Percentiles rank a stretch among this genome's conserved stretches.
Evolutionary conservation across 192 early-diverging fungal species (phyloP).

Genomic region (Coemansia asiatica): DNA sequence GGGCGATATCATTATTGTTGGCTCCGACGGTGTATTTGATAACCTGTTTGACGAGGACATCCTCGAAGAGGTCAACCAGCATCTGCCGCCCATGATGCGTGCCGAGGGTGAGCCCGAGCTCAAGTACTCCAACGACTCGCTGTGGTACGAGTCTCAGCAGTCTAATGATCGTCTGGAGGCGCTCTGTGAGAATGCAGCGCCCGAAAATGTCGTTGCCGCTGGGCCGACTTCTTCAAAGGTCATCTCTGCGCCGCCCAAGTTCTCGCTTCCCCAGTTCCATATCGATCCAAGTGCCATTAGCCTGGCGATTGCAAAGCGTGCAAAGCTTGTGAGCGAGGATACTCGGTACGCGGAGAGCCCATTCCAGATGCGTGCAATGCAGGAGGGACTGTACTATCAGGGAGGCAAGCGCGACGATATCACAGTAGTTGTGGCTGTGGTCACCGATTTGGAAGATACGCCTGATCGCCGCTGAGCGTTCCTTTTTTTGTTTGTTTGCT

Average conservation of each 20-base stretch:
- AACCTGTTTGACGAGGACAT: slow-evolving; percentile 98
- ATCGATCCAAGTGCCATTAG: slow-evolving; percentile 76
- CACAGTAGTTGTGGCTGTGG: slow-evolving; percentile 82
- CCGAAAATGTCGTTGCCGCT: slow-evolving; percentile 9
- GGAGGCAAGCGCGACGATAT: slow-evolving; percentile 97
- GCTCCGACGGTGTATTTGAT: slow-evolving; percentile 94
- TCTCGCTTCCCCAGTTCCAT: slow-evolving; percentile 53
- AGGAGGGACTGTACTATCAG: slow-evolving; percentile 90
- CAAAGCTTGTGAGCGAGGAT: slow-evolving; percentile 80
- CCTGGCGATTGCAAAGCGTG: slow-evolving; percentile 74
- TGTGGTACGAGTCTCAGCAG: slow-evolving; percentile 54
- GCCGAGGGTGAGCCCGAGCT: slow-evolving; percentile 48
- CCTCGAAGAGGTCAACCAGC: slow-evolving; percentile 74
- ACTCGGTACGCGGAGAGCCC: slow-evolving; percentile 72
- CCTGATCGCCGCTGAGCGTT: slow-evolving; percentile 62
- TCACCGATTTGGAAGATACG: slow-evolving; percentile 74
- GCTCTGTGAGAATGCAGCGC: slow-evolving; percentile 6
- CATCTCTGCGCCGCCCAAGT: slow-evolving; percentile 17
- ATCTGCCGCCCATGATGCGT: slow-evolving; percentile 44
- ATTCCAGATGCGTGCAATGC: slow-evolving; percentile 89
- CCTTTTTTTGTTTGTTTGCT: too few species aligned
- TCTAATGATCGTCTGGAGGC: slow-evolving; percentile 21
- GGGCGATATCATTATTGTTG: slow-evolving; percentile 91
- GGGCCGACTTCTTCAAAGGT: slow-evolving; percentile 12
- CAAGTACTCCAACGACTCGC: slow-evolving; percentile 51